phyloP scores from a whole-genome alignment of 1,284 basidiomycete species.

The Hypsizygus ulmarius region DNA sequence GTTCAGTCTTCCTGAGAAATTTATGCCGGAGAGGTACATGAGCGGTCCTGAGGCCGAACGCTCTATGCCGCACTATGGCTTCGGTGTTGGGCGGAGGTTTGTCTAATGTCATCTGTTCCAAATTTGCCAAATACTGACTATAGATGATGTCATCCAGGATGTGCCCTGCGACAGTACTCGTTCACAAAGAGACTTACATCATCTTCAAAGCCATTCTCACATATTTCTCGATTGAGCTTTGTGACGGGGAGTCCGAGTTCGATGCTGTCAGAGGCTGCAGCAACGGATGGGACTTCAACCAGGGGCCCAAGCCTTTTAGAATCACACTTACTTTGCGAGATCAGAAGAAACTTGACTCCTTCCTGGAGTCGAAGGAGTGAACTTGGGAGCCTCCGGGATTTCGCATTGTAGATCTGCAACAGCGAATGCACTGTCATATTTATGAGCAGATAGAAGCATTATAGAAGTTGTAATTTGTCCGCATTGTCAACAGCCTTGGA shows the following conservation, averaged over 20 bases:
- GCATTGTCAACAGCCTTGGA: no score
- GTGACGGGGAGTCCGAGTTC: no score
- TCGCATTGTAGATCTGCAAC: no score
- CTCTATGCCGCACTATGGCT: slow-evolving; percentile 15
- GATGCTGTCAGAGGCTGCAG: no score
- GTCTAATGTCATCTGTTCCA: not conserved
- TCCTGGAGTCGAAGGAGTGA: no score
- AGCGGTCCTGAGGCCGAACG: slow-evolving; percentile 17
- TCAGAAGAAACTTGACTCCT: not conserved
- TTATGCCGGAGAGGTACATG: slow-evolving; percentile 17
- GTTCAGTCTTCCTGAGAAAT: slow-evolving; percentile 15
- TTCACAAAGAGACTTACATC: not conserved
- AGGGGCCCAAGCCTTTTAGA: no score
- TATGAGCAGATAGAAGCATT: no score
- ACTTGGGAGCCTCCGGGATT: not conserved
- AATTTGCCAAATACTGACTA: no score
- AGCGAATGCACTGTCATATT: no score
- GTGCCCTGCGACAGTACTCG: not conserved
- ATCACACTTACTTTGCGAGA: not conserved
- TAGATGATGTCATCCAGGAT: not conserved
- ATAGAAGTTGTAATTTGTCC: no score
- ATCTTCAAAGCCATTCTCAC: not conserved
- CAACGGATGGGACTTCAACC: no score
- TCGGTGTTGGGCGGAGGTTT: slow-evolving; percentile 17
- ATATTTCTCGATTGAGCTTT: no score